Base-by-base conservation (phyloP, 805 yeast genomes). In the Saccharomycopsis olivae region DNA sequence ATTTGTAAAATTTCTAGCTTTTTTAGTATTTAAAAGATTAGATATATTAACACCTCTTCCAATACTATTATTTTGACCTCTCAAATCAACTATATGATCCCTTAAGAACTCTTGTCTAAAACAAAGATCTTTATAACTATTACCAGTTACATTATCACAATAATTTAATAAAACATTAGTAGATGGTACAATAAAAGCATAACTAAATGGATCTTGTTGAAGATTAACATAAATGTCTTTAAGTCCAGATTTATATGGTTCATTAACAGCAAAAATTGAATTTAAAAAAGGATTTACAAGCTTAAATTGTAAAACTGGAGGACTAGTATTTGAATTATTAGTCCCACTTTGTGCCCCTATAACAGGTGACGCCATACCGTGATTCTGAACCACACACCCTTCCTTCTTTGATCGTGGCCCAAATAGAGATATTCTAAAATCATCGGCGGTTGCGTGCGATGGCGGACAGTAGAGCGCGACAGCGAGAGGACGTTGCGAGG, bases 241-340 rank as follows among this genome's bases (percentile, higher is more conserved):
- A 38, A 43, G 28, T 19, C 31, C 32, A 24, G 43, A 46, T 23
- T 43, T 48, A 39, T 25, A 38, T 27, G 43, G 44, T 20, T 45
- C 48, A 30, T 45, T 45, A 20, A 28, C 16, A 5, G 41, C 20
- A 27, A 45, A 42, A 25, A 45, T 25, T 9, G 43, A 21, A 19
- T 45, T 45, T 11, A 45, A 30, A 13, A 45, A 29, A 13, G 48
- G 48, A 24, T 45, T 45, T n/a, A 45, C 14, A 9, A 45, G 38
- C 33, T 42, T 43, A 39, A 45, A 45, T 24, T 42, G 48, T 5
- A 45, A 28, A 28, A 10, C 25, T 11, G 41, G 25, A 19, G 36
- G 17, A 10, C 25, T 23, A 8, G 25, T 10, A 10, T 8, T 23
- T 23, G 6, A 8, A 23, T 6, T 23, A 23, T 23, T 23, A 23